A percentile compares a stretch with the other conserved stretches of the same genome.
phyloP scores from a whole-genome alignment of 1,284 basidiomycete species.

The Cryptococcus jaspeensis region DNA sequence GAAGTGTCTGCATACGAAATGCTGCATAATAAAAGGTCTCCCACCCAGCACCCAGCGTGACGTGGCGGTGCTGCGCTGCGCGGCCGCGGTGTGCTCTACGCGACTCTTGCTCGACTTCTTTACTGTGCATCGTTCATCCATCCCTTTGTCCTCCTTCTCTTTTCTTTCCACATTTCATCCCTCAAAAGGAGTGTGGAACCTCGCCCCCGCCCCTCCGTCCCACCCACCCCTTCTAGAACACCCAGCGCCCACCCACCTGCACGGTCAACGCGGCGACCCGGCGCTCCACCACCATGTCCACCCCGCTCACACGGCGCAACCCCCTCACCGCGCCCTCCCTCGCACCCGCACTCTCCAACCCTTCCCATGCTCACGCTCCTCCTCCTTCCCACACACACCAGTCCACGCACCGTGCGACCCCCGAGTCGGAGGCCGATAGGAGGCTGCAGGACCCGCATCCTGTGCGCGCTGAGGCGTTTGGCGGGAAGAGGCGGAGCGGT shows the following conservation, averaged over 20 bases:
- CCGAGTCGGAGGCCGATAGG: conserved; percentile 32
- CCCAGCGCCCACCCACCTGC: no score
- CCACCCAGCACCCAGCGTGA: no score
- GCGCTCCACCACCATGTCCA: neutral
- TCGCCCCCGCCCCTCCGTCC: no score
- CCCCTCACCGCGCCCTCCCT: conserved; percentile 3
- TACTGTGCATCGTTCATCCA: neutral
- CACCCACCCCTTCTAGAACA: no score
- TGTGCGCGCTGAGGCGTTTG: conserved; percentile 24
- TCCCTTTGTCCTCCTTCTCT: neutral
- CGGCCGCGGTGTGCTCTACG: neutral
- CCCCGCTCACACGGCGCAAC: conserved; percentile 9
- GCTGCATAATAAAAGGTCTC: no score
- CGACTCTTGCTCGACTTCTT: no score
- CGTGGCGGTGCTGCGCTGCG: no score
- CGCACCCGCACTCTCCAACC: conserved; percentile 1
- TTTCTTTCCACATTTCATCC: conserved; percentile 11
- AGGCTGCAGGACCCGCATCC: conserved; percentile 21
- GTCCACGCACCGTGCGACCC: neutral
- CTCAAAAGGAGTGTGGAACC: conserved; percentile 33
- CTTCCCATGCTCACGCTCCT: neutral
- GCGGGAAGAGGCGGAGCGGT: conserved; percentile 23
- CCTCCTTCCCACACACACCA: no score
- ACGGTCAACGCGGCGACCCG: no score
- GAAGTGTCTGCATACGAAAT: no score